Evolutionary conservation across 148 eudicot species (phyloP).

Genomic region (Amaranthus palmeri): DNA sequence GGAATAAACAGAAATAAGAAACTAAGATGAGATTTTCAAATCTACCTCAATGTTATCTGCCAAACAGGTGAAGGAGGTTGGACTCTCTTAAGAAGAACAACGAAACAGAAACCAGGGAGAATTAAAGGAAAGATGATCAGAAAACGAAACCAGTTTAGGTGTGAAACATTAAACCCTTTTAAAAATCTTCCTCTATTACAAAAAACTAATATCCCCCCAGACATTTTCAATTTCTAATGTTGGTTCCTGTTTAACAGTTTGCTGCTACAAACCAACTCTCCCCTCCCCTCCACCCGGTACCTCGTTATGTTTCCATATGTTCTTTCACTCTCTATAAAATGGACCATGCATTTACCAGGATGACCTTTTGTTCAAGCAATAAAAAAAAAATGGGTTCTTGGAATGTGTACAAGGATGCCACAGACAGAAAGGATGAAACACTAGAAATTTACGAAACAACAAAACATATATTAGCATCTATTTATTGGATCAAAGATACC

Average conservation of each 20-base stretch:
- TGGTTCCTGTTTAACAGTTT: too few relatives aligned
- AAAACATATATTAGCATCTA: neutral
- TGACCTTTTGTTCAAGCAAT: neutral
- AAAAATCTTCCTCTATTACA: neutral
- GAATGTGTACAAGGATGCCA: neutral
- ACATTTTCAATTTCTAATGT: too few relatives aligned
- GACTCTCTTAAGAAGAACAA: too few relatives aligned
- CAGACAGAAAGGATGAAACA: neutral
- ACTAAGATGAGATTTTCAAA: too few relatives aligned
- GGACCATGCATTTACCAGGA: neutral
- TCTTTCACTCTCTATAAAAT: neutral
- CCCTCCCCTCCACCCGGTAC: neutral
- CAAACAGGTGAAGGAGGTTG: too few relatives aligned
- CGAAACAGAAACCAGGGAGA: too few relatives aligned
- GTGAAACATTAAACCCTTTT: neutral
- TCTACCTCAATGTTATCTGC: too few relatives aligned
- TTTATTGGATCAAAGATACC: conserved; percentile 3
- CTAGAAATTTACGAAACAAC: neutral
- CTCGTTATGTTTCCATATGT: neutral
- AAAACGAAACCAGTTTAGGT: neutral
- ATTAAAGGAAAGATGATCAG: too few relatives aligned
- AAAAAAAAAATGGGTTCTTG: neutral
- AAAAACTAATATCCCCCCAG: too few relatives aligned
- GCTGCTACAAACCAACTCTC: too few relatives aligned
- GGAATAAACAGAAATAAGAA: too few relatives aligned